Evolutionary conservation across 495 filamentous ascomycete genomes (phyloP).

Genomic region (Oleoguttula mirabilis): DNA sequence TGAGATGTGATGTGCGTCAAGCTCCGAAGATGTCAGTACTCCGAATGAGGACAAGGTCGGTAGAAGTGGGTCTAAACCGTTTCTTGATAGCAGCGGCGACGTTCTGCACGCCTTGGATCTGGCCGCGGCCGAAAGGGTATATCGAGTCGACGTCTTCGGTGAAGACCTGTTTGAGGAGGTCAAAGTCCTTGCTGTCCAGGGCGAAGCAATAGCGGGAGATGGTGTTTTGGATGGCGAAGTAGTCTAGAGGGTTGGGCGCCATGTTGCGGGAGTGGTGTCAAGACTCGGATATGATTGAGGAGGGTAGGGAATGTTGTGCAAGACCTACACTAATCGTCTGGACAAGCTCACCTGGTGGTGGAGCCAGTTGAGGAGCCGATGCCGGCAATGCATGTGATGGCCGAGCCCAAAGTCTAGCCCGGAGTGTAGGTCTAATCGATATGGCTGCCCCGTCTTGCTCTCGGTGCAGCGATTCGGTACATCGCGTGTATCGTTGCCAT

Average conservation of each 20-base stretch:
- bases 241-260: constrained; percentile 18
- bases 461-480: too few relatives aligned
- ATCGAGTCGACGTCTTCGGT: constrained; percentile 19
- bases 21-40: constrained; percentile 3
- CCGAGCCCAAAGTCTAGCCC: too few relatives aligned
- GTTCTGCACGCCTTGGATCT: constrained; percentile 20
- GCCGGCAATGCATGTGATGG: too few relatives aligned
- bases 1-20: constrained; percentile 23
- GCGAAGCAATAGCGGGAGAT: constrained; percentile 25
- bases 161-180: constrained; percentile 24
- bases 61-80: constrained; percentile 10
- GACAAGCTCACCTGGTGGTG: too few relatives aligned
- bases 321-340: too few relatives aligned
- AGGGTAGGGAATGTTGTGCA: too few relatives aligned
- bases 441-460: too few relatives aligned
- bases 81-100: constrained; percentile 18
- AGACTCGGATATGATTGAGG: too few relatives aligned
- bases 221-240: constrained; percentile 25
- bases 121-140: constrained; percentile 23
- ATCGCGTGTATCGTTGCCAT: too few relatives aligned
- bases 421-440: too few relatives aligned
- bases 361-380: too few relatives aligned
- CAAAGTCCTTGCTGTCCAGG: constrained; percentile 25
- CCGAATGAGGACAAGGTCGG: neutral
- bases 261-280: neutral